Percentiles rank a stretch among this genome's conserved stretches.
Conservation (phyloP, 768 basidiomycete species). For the Gloeophyllum trabeum region DNA sequence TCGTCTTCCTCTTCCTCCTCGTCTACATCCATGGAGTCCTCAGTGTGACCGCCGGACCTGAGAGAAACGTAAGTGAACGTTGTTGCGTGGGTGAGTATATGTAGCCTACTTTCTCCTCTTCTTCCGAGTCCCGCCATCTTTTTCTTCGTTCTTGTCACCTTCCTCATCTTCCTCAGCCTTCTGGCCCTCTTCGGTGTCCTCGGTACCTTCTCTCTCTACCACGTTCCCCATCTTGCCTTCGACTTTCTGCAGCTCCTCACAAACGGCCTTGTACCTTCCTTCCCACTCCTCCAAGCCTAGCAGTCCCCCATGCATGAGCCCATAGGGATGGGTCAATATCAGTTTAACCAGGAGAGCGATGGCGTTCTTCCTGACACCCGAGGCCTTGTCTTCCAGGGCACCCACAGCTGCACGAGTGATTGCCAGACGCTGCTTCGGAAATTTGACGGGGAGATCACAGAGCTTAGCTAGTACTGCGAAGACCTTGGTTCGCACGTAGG, state of each 20-base stretch:
- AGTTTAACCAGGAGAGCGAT: conserved; percentile 66
- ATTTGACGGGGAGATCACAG: conserved; percentile 67
- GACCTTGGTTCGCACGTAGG: conserved; percentile 88
- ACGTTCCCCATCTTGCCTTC: conserved; percentile 60
- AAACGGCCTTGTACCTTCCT: conserved; percentile 50
- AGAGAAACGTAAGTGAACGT: no score
- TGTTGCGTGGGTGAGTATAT: no score
- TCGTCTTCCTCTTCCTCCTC: conserved; percentile 20
- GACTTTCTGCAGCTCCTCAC: conserved; percentile 54
- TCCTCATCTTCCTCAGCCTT: conserved; percentile 20
- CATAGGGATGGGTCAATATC: conserved; percentile 83
- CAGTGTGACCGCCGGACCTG: no score
- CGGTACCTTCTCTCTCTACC: conserved; percentile 29
- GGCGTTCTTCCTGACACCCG: conserved; percentile 79
- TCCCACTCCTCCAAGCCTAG: conserved; percentile 68
- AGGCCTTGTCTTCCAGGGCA: conserved; percentile 83
- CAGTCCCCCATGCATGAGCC: conserved; percentile 70
- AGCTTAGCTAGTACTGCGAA: conserved; percentile 66
- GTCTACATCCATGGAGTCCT: conserved; percentile 52
- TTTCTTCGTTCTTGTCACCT: conserved; percentile 20
- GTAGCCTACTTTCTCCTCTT: conserved; percentile 1
- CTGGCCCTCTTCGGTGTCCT: conserved; percentile 25
- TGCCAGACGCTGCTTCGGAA: conserved; percentile 74
- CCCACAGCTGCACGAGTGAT: conserved; percentile 70
- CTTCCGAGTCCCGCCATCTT: conserved; percentile 15